Base-by-base conservation (phyloP, 202 grass and related monocot species). In the Schoenoplectus tabernaemontani region DNA sequence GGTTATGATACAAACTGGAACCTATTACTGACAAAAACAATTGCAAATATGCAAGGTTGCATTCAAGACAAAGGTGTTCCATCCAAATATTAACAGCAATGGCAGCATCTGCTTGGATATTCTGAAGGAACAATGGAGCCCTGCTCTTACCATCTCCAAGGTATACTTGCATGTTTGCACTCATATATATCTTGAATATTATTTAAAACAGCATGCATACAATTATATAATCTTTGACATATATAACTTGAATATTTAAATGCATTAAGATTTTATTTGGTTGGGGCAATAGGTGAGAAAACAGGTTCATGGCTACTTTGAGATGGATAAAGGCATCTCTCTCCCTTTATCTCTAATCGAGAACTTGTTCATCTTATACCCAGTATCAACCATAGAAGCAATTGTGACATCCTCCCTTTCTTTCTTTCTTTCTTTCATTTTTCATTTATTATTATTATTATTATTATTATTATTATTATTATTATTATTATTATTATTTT, bases 31-130 rank as follows among this genome's bases (percentile, higher is more conserved):
- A 80, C 41, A 48, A 53, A 53, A 80, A 80, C 38, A 47, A 80
- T 51, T 65, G 24, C 24, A 80, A 80, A 66, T 50, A 64, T 38
- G 11, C 24, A 86, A 93, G 91, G 88, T 93, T 53, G 89, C 91
- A 24, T 93, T 93, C 82, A 93, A 93, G 81, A 93, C 91, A 19
- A 93, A 93, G 78, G 91, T 93, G 64, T 93, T 93, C 61, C 91
- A 93, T 87, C 91, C 91, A 10, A 93, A 93, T 80, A 91, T 93
- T 82, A 96, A 92, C 69, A 96, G 90, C 79, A 92, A 92, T 71
- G 93, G 90, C 72, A 96, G 93, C 84, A 96, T 92, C 83, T 96
- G 90, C 76, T 88, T 96, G 7, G 93, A 96, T 83, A 96, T 96
- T 86, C 90, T 96, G 10, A 96, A 96, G 83, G 93, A 96, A 70